Percentiles rank a stretch among this genome's conserved stretches.
Conservation (phyloP, 495 filamentous ascomycete genomes). For the Xylaria venustula region DNA sequence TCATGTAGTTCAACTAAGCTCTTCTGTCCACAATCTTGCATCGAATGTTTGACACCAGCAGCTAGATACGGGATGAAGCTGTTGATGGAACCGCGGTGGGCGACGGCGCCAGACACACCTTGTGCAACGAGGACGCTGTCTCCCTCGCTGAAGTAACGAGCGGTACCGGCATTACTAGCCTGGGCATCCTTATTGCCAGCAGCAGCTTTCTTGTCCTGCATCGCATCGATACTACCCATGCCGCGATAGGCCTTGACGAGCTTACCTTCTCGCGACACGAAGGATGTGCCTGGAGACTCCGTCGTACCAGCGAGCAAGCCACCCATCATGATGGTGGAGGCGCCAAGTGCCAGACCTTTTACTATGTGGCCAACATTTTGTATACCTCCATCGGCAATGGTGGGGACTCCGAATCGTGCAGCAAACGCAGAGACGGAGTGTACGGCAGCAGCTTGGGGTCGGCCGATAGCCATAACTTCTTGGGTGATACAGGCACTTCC, state of each 20-base stretch:
- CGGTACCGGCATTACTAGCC: slow-evolving; percentile 92
- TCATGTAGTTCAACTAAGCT: slow-evolving; percentile 75
- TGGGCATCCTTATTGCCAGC: slow-evolving; percentile 65
- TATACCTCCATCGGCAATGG: slow-evolving; percentile 96
- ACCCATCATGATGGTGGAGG: slow-evolving; percentile 98
- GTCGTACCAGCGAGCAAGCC: slow-evolving; percentile 95
- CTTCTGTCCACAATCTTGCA: slow-evolving; percentile 90
- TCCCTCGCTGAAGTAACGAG: slow-evolving; percentile 97
- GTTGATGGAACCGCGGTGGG: slow-evolving; percentile 69
- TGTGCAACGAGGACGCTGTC: slow-evolving; percentile 92
- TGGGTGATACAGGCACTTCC: slow-evolving; percentile 98
- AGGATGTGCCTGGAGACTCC: slow-evolving; percentile 95
- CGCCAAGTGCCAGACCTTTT: slow-evolving; percentile 93
- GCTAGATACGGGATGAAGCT: slow-evolving; percentile 96
- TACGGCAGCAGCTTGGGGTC: slow-evolving; percentile 90
- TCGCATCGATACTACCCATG: slow-evolving; percentile 97
- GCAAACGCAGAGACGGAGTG: slow-evolving; percentile 87
- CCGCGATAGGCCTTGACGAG: slow-evolving; percentile 98
- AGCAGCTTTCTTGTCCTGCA: slow-evolving; percentile 97
- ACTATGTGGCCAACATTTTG: slow-evolving; percentile 99
- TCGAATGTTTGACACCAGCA: slow-evolving; percentile 91
- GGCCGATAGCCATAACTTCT: slow-evolving; percentile 98
- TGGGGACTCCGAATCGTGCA: slow-evolving; percentile 90
- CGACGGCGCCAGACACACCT: slow-evolving; percentile 77
- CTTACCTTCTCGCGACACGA: slow-evolving; percentile 90